phyloP scores from a whole-genome alignment of 495 filamentous ascomycete genomes.

The Astrothelium macrocarpum region DNA sequence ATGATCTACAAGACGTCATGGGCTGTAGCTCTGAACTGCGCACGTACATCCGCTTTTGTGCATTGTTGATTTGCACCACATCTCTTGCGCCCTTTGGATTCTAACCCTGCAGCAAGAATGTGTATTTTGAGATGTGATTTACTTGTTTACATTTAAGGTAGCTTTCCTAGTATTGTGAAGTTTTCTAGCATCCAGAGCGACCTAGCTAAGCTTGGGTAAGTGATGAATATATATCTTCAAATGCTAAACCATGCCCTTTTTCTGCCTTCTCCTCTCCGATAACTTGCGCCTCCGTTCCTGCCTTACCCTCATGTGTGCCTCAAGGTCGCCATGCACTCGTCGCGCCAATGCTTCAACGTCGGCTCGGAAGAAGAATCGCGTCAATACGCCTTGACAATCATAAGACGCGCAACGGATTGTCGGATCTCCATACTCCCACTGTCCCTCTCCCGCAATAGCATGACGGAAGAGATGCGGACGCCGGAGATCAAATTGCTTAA shows the following conservation, averaged over 20 bases:
- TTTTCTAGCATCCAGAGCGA: too few species aligned
- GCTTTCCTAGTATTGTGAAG: too few species aligned
- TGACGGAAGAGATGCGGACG: not conserved
- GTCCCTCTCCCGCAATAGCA: not conserved
- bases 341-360: not conserved
- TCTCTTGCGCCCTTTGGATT: not conserved
- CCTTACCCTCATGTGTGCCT: not conserved
- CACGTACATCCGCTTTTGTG: not conserved
- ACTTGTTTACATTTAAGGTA: too few species aligned
- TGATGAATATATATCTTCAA: too few species aligned
- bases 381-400: not conserved
- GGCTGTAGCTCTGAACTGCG: not conserved
- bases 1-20: not conserved
- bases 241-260: not conserved
- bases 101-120: not conserved
- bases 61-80: not conserved
- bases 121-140: too few species aligned
- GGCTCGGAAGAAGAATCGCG: not conserved
- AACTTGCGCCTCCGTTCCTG: not conserved
- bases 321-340: not conserved
- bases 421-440: not conserved
- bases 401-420: not conserved
- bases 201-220: too few species aligned
- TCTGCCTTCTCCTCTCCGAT: not conserved
- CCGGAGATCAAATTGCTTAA: not conserved